Conservation (phyloP, 2,329 filamentous ascomycete species). For the Exophiala xenobiotica region DNA sequence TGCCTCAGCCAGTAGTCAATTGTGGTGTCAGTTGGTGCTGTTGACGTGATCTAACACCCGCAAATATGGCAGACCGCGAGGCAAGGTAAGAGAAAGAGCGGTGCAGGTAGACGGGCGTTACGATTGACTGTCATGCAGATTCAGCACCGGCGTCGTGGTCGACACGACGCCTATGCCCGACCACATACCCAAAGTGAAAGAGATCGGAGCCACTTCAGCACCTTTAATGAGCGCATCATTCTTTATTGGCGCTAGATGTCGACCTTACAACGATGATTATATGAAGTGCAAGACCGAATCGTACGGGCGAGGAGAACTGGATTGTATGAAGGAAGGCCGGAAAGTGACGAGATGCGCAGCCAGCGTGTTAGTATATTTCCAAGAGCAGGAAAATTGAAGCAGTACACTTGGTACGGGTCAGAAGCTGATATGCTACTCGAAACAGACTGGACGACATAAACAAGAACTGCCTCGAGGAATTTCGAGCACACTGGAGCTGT, state of each 20-base stretch:
- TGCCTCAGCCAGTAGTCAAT: no score
- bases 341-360: constrained; percentile 95
- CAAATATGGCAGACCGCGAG: constrained; percentile 24
- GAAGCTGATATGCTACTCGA: constrained; percentile 23
- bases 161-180: constrained; percentile 95
- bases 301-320: constrained; percentile 83
- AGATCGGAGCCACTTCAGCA: constrained; percentile 89
- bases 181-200: constrained; percentile 86
- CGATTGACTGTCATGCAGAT: constrained; percentile 56
- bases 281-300: constrained; percentile 99
- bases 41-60: no score
- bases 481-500: constrained; percentile 92
- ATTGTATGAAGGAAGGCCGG: constrained; percentile 94
- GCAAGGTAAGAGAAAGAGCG: constrained; percentile 20
- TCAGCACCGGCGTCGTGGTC: constrained; percentile 89
- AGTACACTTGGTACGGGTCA: no score
- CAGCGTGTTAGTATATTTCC: constrained; percentile 76
- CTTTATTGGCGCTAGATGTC: constrained; percentile 96
- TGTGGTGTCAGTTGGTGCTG: no score
- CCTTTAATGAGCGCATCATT: constrained; percentile 88
- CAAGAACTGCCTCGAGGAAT: constrained; percentile 86
- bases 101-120: no score
- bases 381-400: no score
- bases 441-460: constrained; percentile 89
- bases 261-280: constrained; percentile 95